These are phyloP conservation scores for Penicillium sumatraense DNA, from an alignment of 2,329 filamentous ascomycete genomes.

Conservation along the genomic window DNA sequence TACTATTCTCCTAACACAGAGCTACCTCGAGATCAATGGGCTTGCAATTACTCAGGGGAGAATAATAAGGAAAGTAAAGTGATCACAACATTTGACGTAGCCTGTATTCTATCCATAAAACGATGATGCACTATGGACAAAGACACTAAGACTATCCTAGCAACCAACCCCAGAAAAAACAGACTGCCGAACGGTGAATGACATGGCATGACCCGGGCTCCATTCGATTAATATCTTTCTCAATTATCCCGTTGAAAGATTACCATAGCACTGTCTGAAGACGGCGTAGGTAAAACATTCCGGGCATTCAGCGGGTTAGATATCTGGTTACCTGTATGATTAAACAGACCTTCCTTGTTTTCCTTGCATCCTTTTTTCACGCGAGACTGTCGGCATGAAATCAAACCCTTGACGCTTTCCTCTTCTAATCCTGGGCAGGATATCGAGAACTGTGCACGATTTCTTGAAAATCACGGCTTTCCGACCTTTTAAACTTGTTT, in stretches of 20 bases:
- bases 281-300: constrained; percentile 8
- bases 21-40: too few species aligned
- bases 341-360: not conserved
- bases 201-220: not conserved
- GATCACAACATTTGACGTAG: too few species aligned
- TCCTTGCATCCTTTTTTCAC: not conserved
- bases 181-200: not conserved
- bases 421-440: constrained; percentile 1
- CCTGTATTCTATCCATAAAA: too few species aligned
- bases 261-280: constrained; percentile 4
- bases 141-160: not conserved
- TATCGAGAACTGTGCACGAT: not conserved
- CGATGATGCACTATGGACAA: not conserved
- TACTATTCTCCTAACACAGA: too few species aligned
- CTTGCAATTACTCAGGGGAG: too few species aligned
- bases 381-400: not conserved
- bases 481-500: not conserved
- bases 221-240: not conserved
- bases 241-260: not conserved
- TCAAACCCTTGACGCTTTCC: not conserved
- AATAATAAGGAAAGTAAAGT: too few species aligned
- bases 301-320: not conserved
- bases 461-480: constrained; percentile 1
- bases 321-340: constrained; percentile 1
- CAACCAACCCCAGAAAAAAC: not conserved